These are phyloP conservation scores for Xerocomus potaroensis DNA, from an alignment of 768 basidiomycete genomes.

Conservation along the genomic window DNA sequence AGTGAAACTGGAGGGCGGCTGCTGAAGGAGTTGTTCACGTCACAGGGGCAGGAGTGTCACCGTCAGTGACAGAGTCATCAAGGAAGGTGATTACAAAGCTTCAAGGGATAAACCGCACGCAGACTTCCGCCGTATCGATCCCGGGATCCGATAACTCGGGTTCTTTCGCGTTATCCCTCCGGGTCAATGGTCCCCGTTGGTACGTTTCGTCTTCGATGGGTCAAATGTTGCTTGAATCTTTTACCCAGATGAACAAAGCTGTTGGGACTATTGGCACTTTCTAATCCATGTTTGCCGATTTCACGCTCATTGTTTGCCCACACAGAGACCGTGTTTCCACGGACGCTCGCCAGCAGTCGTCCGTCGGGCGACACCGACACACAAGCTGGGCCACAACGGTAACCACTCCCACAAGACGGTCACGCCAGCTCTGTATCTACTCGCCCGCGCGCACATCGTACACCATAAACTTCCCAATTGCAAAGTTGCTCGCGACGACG, in stretches of 20 bases:
- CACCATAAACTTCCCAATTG: no score
- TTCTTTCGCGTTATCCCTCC: conserved; percentile 23
- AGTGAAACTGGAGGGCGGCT: no score
- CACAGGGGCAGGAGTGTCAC: no score
- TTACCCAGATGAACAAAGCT: conserved; percentile 20
- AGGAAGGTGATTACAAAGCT: no score
- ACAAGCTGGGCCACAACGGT: conserved; percentile 21
- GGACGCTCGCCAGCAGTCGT: conserved; percentile 16
- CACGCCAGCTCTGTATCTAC: conserved; percentile 21
- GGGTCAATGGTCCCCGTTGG: conserved; percentile 19
- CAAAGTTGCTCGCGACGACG: no score
- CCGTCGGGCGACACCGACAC: conserved; percentile 19
- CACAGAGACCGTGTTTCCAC: conserved; percentile 13
- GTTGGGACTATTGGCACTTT: conserved; percentile 29
- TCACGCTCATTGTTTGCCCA: conserved; percentile 28
- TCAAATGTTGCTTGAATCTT: neutral
- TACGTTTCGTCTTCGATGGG: conserved; percentile 1
- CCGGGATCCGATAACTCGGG: no score
- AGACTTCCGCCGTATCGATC: no score
- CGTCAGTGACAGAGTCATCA: no score
- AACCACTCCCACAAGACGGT: neutral
- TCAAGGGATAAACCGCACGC: no score
- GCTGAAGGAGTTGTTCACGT: no score
- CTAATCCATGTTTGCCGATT: conserved; percentile 28
- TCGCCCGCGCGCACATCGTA: conserved; percentile 14